Evolutionary conservation across 106 monocot genomes (phyloP).

Genomic region (Hemerocallis citrina): DNA sequence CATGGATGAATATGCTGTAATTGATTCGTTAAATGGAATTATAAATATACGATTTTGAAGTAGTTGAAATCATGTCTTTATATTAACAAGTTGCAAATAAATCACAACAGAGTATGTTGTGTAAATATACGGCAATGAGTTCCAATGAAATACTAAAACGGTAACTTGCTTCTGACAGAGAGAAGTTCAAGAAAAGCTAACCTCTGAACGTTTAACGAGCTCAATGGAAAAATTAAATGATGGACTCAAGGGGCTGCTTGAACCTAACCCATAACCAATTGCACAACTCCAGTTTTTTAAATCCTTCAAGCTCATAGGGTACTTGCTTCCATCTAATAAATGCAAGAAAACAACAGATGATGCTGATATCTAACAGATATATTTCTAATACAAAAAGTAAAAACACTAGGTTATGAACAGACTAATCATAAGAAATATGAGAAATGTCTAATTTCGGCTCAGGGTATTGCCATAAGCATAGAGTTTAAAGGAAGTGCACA

Average conservation of each 20-base stretch:
- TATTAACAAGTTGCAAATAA: neutral
- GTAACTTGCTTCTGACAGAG: neutral
- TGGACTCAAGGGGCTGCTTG: constrained; percentile 79
- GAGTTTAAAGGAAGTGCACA: too few species aligned
- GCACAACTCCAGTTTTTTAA: constrained; percentile 74
- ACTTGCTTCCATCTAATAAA: constrained; percentile 36
- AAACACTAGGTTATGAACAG: neutral
- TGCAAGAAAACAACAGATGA: constrained; percentile 7
- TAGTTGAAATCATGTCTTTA: neutral
- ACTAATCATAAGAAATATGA: neutral
- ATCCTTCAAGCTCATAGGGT: constrained; percentile 30
- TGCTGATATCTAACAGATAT: neutral
- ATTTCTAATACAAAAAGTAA: neutral
- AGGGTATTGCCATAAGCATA: neutral
- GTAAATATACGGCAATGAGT: neutral
- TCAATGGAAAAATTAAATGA: constrained; percentile 91
- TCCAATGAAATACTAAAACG: neutral
- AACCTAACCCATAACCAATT: constrained; percentile 80
- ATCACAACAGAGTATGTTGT: neutral
- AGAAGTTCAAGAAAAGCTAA: constrained; percentile 24
- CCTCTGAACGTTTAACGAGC: constrained; percentile 63
- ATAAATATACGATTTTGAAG: too few species aligned
- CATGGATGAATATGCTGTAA: too few species aligned
- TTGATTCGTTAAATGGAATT: too few species aligned
- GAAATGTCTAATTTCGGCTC: neutral